phyloP scores from a whole-genome alignment of 1,284 basidiomycete genomes.

The Ceratobasidium sp. region DNA sequence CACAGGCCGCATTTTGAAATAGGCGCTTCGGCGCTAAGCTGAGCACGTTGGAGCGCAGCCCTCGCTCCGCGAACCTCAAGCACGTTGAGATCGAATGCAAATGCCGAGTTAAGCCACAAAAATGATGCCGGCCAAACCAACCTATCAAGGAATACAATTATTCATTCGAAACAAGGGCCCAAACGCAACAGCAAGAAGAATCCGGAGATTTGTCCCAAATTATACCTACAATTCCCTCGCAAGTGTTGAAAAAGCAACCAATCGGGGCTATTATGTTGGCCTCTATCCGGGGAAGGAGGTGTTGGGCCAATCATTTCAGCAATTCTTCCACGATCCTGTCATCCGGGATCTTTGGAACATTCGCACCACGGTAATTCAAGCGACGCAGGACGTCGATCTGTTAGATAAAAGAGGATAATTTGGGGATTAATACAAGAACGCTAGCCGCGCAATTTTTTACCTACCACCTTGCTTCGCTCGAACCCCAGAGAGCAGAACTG shows the following conservation, averaged over 20 bases:
- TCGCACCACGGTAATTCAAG: conserved; percentile 90
- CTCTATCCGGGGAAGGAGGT: not conserved
- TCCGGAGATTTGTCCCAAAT: not conserved
- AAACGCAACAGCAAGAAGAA: not conserved
- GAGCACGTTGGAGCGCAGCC: no score
- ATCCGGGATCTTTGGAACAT: conserved; percentile 70
- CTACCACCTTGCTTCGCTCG: conserved; percentile 78
- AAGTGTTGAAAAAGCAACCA: not conserved
- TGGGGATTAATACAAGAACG: not conserved
- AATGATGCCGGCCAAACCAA: no score
- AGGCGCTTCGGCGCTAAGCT: no score
- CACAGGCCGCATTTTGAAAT: no score
- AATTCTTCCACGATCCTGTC: conserved; percentile 72
- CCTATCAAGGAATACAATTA: not conserved
- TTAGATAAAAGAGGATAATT: not conserved
- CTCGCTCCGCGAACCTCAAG: no score
- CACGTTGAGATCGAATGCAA: no score
- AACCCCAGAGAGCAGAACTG: conserved; percentile 82
- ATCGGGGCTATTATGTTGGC: not conserved
- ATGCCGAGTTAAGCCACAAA: no score
- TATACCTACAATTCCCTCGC: not conserved
- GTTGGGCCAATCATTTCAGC: conserved; percentile 58
- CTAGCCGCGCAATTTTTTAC: conserved; percentile 55
- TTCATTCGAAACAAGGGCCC: not conserved
- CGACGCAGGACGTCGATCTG: conserved; percentile 88